Percentiles rank a stretch among this genome's conserved stretches.
Evolutionary conservation across 192 early-diverging fungal species (phyloP).

Genomic region (Chytriomyces confervae): DNA sequence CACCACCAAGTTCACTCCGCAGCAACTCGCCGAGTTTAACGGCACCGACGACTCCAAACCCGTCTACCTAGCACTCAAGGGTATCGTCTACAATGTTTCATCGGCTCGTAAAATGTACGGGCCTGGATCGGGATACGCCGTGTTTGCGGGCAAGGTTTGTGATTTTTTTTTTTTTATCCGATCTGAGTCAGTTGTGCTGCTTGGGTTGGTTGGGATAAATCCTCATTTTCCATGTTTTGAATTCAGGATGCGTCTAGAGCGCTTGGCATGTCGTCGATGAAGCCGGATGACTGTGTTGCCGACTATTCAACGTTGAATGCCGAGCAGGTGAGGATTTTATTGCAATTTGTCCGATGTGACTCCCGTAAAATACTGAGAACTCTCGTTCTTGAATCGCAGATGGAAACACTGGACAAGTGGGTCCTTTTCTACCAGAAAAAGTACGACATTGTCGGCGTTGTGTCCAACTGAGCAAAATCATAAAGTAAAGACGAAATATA

Average conservation of each 20-base stretch:
- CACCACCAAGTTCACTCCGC: constrained; percentile 51
- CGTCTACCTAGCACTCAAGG: constrained; percentile 86
- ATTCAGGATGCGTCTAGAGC: constrained; percentile 35
- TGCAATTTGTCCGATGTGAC: not conserved
- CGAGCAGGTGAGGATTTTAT: constrained; percentile 63
- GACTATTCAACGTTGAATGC: constrained; percentile 69
- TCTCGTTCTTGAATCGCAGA: constrained; percentile 38
- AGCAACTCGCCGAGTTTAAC: constrained; percentile 68
- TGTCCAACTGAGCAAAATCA: constrained; percentile 13
- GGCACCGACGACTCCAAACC: constrained; percentile 61
- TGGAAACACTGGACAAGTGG: constrained; percentile 76
- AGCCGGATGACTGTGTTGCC: constrained; percentile 70
- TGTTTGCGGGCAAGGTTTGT: constrained; percentile 84
- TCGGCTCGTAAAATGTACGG: constrained; percentile 67
- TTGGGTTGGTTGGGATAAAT: not conserved
- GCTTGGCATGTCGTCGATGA: constrained; percentile 22
- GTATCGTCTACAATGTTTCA: constrained; percentile 78
- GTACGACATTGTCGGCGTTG: constrained; percentile 74
- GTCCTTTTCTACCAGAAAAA: constrained; percentile 68
- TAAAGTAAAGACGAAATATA: too few relatives aligned
- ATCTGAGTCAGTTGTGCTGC: not conserved
- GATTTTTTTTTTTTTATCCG: constrained; percentile 14
- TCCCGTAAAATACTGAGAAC: not conserved
- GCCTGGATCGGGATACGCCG: constrained; percentile 68
- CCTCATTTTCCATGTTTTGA: not conserved